Percentiles rank a stretch among this genome's conserved stretches.
Evolutionary conservation across 805 yeast species (phyloP).

Genomic region (Cyberlindnera subsufficiens): DNA sequence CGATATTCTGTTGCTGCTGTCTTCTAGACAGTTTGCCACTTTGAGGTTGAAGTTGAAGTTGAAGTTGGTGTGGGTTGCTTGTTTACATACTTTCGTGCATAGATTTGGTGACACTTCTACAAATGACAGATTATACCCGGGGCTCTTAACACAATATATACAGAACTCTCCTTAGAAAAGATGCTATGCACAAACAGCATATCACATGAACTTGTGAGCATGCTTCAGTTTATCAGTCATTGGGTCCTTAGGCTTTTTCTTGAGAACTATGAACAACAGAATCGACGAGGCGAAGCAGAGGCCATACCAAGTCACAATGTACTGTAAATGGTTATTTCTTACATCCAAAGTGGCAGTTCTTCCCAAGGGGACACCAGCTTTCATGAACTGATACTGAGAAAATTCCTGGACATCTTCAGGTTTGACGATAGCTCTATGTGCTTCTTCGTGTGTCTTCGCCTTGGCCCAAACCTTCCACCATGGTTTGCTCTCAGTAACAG

Average conservation of each 20-base stretch:
- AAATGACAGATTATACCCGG: constrained; percentile 1
- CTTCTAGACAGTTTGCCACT: too few species aligned
- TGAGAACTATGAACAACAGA: constrained; percentile 50
- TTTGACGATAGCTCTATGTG: constrained; percentile 1
- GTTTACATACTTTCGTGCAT: too few species aligned
- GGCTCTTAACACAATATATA: too few species aligned
- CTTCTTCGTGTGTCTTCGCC: constrained; percentile 7
- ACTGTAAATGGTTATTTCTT: constrained; percentile 87
- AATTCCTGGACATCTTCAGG: constrained; percentile 31
- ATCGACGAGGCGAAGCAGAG: constrained; percentile 67
- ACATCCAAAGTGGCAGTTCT: constrained; percentile 73
- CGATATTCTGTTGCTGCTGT: neutral
- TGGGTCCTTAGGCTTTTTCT: constrained; percentile 36
- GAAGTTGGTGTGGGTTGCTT: too few species aligned
- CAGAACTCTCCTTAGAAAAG: neutral
- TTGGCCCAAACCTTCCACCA: constrained; percentile 25
- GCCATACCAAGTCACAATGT: constrained; percentile 93
- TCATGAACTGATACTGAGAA: constrained; percentile 52
- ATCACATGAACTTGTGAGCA: constrained; percentile 35
- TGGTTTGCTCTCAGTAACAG: constrained; percentile 17
- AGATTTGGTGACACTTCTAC: constrained; percentile 1
- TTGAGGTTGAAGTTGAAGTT: too few species aligned
- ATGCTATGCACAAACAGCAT: constrained; percentile 1
- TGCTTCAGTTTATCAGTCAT: constrained; percentile 42
- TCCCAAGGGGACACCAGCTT: constrained; percentile 89